Base-by-base conservation (phyloP, 257 asterid species). In the Solanum chiquidenum region DNA sequence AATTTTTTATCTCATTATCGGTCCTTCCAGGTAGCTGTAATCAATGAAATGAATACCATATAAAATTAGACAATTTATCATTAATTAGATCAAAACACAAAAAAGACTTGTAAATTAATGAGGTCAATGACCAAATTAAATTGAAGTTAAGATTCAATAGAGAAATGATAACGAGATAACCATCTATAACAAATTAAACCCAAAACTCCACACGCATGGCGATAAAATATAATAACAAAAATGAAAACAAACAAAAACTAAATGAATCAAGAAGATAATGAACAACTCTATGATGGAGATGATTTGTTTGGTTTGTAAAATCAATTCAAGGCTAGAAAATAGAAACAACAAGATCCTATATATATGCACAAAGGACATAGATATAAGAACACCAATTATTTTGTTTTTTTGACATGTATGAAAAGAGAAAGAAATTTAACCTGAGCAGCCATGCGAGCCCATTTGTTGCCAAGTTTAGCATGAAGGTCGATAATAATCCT, bases 11-110 rank as follows among this genome's bases (percentile, higher is more conserved):
- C 82, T 95, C 95, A 7, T 95, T 94, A 35, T 94, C 96, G 18
- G 96, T 95, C 86, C 98, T 90, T 6, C 98, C 97, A 3, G 98
- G 97, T 52, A 95, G 90, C 98, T 95, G 86, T 21, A 25, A 75
- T 77, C 34, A 25, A 69, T 20, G 1, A 66, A 38, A 35, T 6
- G 42, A 85, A 69, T 21, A 29, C 3, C 1, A 4, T 58, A 76
- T 1, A 42, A 10, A 42, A 44, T 46, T 29, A 49, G 31, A 16
- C 5, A 82, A 21, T 21, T 49, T 23, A n/a, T 31, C 46, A 86
- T 77, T 46, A 20, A 42, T 25, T 85, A 5, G 20, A 85, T 85
- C 7, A 23, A 60, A 34, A 8, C 5, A 35, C n/a, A 23, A 37
- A 44, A 46, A 12, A 13, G 2, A 42, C 21, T 29, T 42, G 11